Evolutionary conservation across 768 basidiomycete genomes (phyloP), one percentile per base, ranked within the genome.

Genomic region (Pisolithus marmoratus): DNA sequence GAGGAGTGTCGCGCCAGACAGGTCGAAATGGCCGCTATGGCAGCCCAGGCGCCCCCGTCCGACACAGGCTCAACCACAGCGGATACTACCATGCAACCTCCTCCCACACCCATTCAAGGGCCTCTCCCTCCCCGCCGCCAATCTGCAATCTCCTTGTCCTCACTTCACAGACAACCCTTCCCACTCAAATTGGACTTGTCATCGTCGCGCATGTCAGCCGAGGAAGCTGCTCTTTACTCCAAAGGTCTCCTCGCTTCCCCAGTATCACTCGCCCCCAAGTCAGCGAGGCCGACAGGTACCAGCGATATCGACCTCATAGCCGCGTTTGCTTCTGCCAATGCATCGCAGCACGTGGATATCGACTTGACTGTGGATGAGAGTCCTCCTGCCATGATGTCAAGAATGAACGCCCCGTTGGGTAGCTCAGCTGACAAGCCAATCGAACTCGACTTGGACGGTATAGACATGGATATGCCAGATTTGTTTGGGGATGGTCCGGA

Each of bases 111-210:
- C 12, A 56, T 60, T 8, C 68, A 62, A 26, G 66, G 64, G 43
- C 68, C 57, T 22, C 58, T 59, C 11, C 61, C 72, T 42, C 71
- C 72, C 34, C 80, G 87, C 40, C 81, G 90, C 5, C 83, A 79
- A 42, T 91, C 89, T 8, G 80, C 85, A 12, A 87, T 92, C 38
- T 90, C 88, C 4, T 75, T 91, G 36, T 90, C 87, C 11, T 87
- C 88, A 5, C 78, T 92, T 11, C 84, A 87, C 41, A 79, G 89
- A 23, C 85, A 83, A 2, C 69, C 77, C 5, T 75, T 85, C 51
- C 85, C 85, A 19, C 79, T 79, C 49, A 90, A 90, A 59, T 80
- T 91, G n/a, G 90, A 92, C 60, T 74, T 92, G 5, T 87, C 89
- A n/a, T 74, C 85, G 1, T 69, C 82, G 12, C 81, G 82, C 43